phyloP scores from a whole-genome alignment of 768 basidiomycete species.

The Amylocystis lapponica region DNA sequence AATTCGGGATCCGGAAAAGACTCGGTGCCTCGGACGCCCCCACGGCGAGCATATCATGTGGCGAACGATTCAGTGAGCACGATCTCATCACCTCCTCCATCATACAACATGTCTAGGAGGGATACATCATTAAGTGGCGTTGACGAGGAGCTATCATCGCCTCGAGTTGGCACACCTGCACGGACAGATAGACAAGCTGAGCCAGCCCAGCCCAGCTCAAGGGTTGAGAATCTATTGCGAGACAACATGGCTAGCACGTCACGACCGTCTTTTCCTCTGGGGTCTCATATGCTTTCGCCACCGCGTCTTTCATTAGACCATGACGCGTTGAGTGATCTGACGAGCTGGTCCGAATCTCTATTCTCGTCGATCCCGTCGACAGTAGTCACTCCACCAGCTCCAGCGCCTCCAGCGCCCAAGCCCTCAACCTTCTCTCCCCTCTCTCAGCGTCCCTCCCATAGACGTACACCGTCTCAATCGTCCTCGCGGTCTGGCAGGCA shows the following conservation, averaged over 20 bases:
- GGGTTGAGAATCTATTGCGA: too few species aligned
- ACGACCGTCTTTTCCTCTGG: too few species aligned
- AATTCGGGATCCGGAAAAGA: neutral
- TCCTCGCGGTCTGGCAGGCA: too few species aligned
- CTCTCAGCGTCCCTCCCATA: too few species aligned
- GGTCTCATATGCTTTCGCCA: too few species aligned
- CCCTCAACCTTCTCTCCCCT: too few species aligned
- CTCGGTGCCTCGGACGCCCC: constrained; percentile 26
- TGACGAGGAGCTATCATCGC: constrained; percentile 13
- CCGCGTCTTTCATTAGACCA: constrained; percentile 54
- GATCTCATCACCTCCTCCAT: constrained; percentile 40
- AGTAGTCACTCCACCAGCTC: too few species aligned
- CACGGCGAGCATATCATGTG: constrained; percentile 37
- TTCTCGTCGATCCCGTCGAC: constrained; percentile 43
- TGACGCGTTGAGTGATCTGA: constrained; percentile 36
- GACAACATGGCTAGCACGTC: too few species aligned
- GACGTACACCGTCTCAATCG: too few species aligned
- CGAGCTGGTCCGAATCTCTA: constrained; percentile 49
- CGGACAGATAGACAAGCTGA: neutral
- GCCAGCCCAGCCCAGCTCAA: too few species aligned
- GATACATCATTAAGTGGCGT: constrained; percentile 10
- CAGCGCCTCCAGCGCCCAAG: neutral
- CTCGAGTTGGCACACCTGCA: neutral
- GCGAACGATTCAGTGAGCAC: constrained; percentile 30
- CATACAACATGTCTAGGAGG: constrained; percentile 30